Conservation (phyloP, 768 basidiomycete genomes). For the Chalciporus sphaerocephalus region DNA sequence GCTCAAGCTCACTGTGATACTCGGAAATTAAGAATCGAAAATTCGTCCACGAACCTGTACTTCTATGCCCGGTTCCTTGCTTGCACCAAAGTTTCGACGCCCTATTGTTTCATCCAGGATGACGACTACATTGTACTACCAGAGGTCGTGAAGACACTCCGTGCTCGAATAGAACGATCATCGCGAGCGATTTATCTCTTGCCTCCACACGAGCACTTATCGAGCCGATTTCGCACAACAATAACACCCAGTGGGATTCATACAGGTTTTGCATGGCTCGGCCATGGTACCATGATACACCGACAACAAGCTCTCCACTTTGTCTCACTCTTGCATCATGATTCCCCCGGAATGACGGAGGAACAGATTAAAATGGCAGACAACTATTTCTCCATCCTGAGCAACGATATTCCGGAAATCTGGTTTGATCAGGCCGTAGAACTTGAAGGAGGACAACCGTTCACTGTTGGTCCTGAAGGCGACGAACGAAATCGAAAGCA, state of each 20-base stretch:
- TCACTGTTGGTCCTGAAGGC: slow-evolving; percentile 58
- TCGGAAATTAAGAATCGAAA: slow-evolving; percentile 47
- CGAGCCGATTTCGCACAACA: slow-evolving; percentile 46
- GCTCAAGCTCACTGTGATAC: slow-evolving; percentile 38
- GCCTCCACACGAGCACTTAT: slow-evolving; percentile 59
- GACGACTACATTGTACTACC: slow-evolving; percentile 64
- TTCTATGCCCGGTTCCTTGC: slow-evolving; percentile 62
- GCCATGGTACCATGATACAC: slow-evolving; percentile 55
- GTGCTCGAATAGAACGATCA: slow-evolving; percentile 32
- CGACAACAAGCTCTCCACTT: slow-evolving; percentile 44
- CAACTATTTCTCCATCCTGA: slow-evolving; percentile 61
- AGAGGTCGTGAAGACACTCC: slow-evolving; percentile 51
- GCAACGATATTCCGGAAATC: slow-evolving; percentile 51
- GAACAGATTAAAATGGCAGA: slow-evolving; percentile 64
- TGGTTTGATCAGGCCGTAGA: slow-evolving; percentile 65
- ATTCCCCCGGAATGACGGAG: slow-evolving; percentile 38
- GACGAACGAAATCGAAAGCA: slow-evolving; percentile 53
- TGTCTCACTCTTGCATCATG: slow-evolving; percentile 39
- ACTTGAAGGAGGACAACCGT: slow-evolving; percentile 56
- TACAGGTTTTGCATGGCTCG: slow-evolving; percentile 63
- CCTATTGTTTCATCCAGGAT: slow-evolving; percentile 68
- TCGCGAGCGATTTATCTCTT: slow-evolving; percentile 46
- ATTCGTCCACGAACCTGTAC: slow-evolving; percentile 53
- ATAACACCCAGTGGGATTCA: slow-evolving; percentile 37
- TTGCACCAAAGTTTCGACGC: slow-evolving; percentile 47